phyloP scores from a whole-genome alignment of 1,284 basidiomycete species.

The Vanrija humicola region DNA sequence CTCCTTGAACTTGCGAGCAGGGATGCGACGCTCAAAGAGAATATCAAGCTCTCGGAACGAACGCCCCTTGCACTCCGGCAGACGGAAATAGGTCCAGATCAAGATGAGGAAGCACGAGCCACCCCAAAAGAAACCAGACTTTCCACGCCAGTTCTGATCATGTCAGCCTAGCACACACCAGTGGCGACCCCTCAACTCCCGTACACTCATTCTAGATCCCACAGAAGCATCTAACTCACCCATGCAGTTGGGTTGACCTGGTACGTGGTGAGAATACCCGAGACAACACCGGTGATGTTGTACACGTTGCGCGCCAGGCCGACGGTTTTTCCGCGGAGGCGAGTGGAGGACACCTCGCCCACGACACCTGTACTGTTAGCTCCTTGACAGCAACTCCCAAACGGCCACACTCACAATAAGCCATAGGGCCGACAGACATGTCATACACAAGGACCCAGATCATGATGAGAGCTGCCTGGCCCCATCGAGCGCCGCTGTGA shows the following conservation, averaged over 20 bases:
- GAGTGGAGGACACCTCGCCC: conserved; percentile 48
- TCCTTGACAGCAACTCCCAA: conserved; percentile 14
- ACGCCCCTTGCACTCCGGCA: conserved; percentile 48
- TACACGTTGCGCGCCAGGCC: conserved; percentile 50
- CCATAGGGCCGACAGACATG: conserved; percentile 28
- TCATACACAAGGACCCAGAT: conserved; percentile 17
- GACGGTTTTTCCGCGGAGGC: conserved; percentile 51
- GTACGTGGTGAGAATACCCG: conserved; percentile 21
- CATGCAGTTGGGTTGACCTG: conserved; percentile 20
- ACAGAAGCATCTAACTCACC: conserved; percentile 15
- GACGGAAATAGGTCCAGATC: conserved; percentile 32
- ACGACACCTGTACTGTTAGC: conserved; percentile 26
- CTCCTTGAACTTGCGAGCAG: conserved; percentile 40
- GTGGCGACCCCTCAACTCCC: too few relatives aligned
- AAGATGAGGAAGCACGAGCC: conserved; percentile 26
- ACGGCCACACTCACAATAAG: conserved; percentile 20
- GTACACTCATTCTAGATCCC: conserved; percentile 23
- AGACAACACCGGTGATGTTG: conserved; percentile 38
- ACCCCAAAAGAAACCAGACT: conserved; percentile 17
- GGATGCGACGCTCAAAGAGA: conserved; percentile 35
- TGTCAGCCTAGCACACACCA: neutral
- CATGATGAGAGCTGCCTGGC: conserved; percentile 12
- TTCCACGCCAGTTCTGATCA: neutral
- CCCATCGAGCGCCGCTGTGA: neutral
- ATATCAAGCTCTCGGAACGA: conserved; percentile 46